Base-by-base conservation (phyloP, 2,329 filamentous ascomycete species). In the Pseudogymnoascus sp. region DNA sequence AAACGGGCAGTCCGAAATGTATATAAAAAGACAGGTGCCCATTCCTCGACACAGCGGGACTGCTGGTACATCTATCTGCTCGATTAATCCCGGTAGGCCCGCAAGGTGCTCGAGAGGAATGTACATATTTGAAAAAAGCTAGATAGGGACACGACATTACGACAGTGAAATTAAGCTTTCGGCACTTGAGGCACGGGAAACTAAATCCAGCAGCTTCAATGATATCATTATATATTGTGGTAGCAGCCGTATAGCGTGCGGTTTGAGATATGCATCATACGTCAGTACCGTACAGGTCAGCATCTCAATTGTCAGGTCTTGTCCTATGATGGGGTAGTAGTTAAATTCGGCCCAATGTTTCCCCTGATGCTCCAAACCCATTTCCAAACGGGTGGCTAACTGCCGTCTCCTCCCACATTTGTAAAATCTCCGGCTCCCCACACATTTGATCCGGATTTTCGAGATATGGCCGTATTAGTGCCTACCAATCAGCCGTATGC, bases 341-440 rank as follows among this genome's bases (percentile, higher is more conserved):
- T 18, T 53, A n/a, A 30, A 14, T 33, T 53, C 43, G 43, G 43
- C 43, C 43, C 25, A 53, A 53, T 7, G n/a, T 53, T 53, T 25
- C 43, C 43, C 25, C 43, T 53, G 28, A 12, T 28, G 6, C n/a
- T 14, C 43, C 43, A 53, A 33, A 4, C 43, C 43, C 25, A 30
- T 53, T 53, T 18, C 43, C 12, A 53, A 6, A 18, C 28, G 43
- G 43, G 25, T 22, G 14, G 8, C n/a, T 2, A 53, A 53, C 43
- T 53, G 43, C 43, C 43, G 43, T 53, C 28, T 5, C 28, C 43
- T 33, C 43, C 9, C n/a, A 18, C 9, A 53, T 30, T 53, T 15
- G 30, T 33, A 53, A 53, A 53, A 53, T 53, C 28, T 53, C 43
- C 43, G 43, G 43, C 43, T 53, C 28, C 25, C 43, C 43, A 33